Percentiles rank a stretch among this genome's conserved stretches.
Conservation (phyloP, 2,329 filamentous ascomycete species). For the Leptographium procerum region DNA sequence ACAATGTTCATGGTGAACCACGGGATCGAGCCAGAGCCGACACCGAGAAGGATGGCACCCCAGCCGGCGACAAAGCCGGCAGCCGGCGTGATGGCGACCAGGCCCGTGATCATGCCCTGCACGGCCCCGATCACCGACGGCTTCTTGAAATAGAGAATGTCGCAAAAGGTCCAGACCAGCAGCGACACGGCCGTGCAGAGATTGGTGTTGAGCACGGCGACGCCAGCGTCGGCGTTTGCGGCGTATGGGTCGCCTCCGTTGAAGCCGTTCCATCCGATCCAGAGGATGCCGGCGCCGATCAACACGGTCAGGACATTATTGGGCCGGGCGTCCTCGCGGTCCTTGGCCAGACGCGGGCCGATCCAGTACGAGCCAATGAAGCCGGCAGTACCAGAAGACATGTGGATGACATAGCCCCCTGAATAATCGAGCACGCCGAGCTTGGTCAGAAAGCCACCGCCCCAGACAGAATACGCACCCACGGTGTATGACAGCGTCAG, state of each 20-base stretch:
- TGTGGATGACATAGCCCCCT: constrained; percentile 40
- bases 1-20: constrained; percentile 38
- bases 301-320: constrained; percentile 34
- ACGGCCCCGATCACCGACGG: constrained; percentile 37
- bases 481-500: constrained; percentile 23
- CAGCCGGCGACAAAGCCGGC: constrained; percentile 39
- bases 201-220: constrained; percentile 40
- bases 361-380: constrained; percentile 35
- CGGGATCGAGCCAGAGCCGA: constrained; percentile 30
- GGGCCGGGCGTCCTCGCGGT: constrained; percentile 32
- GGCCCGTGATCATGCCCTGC: constrained; percentile 39
- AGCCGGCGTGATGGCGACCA: constrained; percentile 39
- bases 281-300: constrained; percentile 36
- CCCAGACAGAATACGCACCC: constrained; percentile 15
- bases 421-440: constrained; percentile 39
- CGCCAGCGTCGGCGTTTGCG: constrained; percentile 35
- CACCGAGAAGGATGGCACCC: constrained; percentile 36
- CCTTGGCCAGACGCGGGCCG: constrained; percentile 30
- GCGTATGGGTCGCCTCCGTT: constrained; percentile 41
- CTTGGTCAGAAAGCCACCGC: constrained; percentile 21
- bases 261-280: constrained; percentile 43
- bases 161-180: constrained; percentile 32
- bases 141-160: constrained; percentile 34
- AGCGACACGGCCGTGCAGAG: constrained; percentile 35
- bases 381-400: constrained; percentile 39